Evolutionary conservation across 2,329 filamentous ascomycete genomes (phyloP), one percentile per base, ranked within the genome.

Genomic region (Chrysoporthe cubensis): DNA sequence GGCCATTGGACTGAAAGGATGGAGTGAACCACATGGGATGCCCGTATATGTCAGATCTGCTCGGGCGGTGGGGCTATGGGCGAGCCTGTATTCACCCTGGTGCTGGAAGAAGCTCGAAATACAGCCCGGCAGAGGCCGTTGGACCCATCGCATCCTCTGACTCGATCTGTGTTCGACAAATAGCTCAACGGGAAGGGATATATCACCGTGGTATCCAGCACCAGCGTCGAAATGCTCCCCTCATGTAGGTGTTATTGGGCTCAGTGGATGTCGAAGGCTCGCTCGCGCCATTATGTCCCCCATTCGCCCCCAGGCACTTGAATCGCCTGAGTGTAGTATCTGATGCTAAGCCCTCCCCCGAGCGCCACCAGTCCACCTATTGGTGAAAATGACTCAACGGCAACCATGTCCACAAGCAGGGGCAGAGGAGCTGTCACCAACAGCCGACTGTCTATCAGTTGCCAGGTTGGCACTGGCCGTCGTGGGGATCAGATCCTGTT

Each of bases 1-100:
- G 14, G 46, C 34, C 18, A 63, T 46, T 63, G 46, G 46, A 46
- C 61, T 63, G 46, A 62, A 26, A 40, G 1, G 46, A 26, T 42
- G 21, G 44, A 26, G 18, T 54, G 43, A 14, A 7, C 26, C 37
- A 14, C 40, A 46, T 44, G 26, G 60, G 16, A 44, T 54, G 3
- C 7, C 18, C 54, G 18, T 34, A 13, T 34, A 43, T 8, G 34
- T 54, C 34, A 42, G 48, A 54, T 43, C 48, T n/a, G 61, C 13
- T n/a, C 11, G 48, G 61, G 37, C 32, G 44, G 7, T 37, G 32
- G 18, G 34, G 54, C 54, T 37, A 6, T n/a, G 48, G 9, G 34
- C 9, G 34, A 43, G 37, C 46, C 32, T 42, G n/a, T 50, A 5
- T 40, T 43, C 16, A 4, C 54, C 34, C 26, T 7, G 5, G 1